Conservation (phyloP, 2,329 filamentous ascomycete genomes). For the Cryphonectria parasitica region DNA sequence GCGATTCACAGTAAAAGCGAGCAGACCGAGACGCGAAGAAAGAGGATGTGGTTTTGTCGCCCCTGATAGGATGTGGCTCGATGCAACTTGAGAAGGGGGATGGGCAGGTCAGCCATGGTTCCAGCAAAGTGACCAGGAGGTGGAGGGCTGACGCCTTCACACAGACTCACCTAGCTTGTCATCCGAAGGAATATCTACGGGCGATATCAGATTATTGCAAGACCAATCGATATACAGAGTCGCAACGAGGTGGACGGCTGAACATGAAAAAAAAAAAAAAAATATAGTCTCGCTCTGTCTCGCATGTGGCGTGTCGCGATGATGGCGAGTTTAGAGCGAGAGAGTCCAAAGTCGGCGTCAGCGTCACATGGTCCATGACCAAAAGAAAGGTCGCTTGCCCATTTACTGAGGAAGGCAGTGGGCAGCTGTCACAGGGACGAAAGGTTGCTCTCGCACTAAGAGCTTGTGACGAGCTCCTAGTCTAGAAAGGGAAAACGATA, state of each 20-base stretch:
- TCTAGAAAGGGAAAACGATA: neutral
- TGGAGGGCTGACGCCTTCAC: neutral
- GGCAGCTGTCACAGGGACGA: slow-evolving; percentile 11
- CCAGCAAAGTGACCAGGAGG: neutral
- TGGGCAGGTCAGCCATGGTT: neutral
- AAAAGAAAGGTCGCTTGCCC: neutral
- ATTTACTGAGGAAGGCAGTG: neutral
- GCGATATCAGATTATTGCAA: neutral
- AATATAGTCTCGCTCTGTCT: neutral
- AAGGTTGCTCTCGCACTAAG: neutral
- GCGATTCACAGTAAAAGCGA: neutral
- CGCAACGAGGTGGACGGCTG: neutral
- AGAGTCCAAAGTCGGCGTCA: neutral
- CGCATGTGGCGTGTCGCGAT: neutral
- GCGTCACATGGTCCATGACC: neutral
- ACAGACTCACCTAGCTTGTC: neutral
- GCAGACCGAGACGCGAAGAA: neutral
- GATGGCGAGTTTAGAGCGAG: neutral
- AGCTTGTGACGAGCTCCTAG: neutral
- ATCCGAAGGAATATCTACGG: neutral
- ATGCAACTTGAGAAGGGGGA: neutral
- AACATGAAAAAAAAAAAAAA: neutral
- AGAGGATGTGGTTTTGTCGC: neutral
- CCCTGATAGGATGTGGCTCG: neutral
- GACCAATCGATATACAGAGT: neutral